A percentile compares a stretch with the other conserved stretches of the same genome.
These are phyloP conservation scores for Stentor coeruleus DNA, from an alignment of 73 alveolate species.

Conservation along the genomic window DNA sequence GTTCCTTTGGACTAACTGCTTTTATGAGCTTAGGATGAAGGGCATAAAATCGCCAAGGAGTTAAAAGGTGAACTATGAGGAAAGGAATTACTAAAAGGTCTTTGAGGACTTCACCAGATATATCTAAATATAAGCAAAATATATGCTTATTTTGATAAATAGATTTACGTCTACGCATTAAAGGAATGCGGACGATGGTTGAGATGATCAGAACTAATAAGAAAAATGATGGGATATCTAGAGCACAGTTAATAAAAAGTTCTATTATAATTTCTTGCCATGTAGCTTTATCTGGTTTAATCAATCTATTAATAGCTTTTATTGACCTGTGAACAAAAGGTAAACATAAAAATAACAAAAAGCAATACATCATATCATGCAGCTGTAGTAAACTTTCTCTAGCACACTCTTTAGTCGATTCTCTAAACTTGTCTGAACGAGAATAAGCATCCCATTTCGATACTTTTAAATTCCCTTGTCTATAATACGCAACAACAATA, in stretches of 20 bases:
- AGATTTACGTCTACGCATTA: not conserved
- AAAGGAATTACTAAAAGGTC: conserved; percentile 3
- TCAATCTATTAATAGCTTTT: not conserved
- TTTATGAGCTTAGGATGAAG: not conserved
- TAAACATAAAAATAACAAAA: not conserved
- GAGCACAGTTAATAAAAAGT: not conserved
- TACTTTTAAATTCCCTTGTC: not conserved
- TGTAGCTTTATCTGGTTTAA: not conserved
- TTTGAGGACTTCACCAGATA: not conserved
- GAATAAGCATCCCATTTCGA: not conserved
- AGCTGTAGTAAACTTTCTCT: not conserved
- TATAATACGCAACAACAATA: not conserved
- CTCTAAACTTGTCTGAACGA: not conserved
- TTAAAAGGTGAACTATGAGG: not conserved
- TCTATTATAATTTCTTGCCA: not conserved
- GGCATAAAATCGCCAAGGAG: not conserved
- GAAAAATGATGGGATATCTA: not conserved
- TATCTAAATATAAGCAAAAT: not conserved
- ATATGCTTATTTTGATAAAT: not conserved
- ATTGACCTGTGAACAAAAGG: not conserved
- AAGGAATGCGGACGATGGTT: not conserved
- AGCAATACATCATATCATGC: not conserved
- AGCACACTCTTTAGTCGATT: not conserved
- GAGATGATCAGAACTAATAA: not conserved
- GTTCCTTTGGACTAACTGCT: conserved; percentile 11